Conservation (phyloP, 2,329 filamentous ascomycete species). For the Lachnellula arida region DNA sequence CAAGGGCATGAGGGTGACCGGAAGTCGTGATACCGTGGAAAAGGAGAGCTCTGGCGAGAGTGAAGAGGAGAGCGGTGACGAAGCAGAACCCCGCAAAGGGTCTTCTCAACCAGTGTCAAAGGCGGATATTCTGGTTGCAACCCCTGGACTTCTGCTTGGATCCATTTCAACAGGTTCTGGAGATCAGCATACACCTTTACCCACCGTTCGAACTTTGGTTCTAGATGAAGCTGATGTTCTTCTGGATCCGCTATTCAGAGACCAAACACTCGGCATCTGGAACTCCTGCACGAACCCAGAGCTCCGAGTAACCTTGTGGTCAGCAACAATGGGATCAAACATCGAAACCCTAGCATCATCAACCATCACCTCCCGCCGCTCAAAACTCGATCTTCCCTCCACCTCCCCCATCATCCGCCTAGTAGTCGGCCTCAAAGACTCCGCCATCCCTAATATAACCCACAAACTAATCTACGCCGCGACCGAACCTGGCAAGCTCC, state of each 20-base stretch:
- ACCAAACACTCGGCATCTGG: conserved; percentile 85
- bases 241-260: conserved; percentile 82
- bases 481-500: conserved; percentile 87
- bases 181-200: conserved; percentile 46
- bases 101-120: conserved; percentile 53
- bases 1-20: conserved; percentile 71
- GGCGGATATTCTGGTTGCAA: conserved; percentile 75
- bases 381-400: conserved; percentile 32
- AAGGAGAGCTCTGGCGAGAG: conserved; percentile 28
- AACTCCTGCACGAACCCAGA: conserved; percentile 64
- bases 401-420: conserved; percentile 65
- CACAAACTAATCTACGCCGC: conserved; percentile 89
- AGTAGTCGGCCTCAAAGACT: conserved; percentile 95
- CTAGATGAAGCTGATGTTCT: conserved; percentile 95
- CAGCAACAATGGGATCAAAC: conserved; percentile 92
- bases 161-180: conserved; percentile 51
- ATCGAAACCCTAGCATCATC: conserved; percentile 74
- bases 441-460: conserved; percentile 84
- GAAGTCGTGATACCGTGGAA: conserved; percentile 32
- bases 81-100: conserved; percentile 34
- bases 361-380: conserved; percentile 55
- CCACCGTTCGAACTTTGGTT: conserved; percentile 68
- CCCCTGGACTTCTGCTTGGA: conserved; percentile 73
- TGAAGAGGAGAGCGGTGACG: conserved; percentile 32
- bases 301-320: conserved; percentile 83